phyloP scores from a whole-genome alignment of 306 rosid genomes.

The Acmispon strigosus region DNA sequence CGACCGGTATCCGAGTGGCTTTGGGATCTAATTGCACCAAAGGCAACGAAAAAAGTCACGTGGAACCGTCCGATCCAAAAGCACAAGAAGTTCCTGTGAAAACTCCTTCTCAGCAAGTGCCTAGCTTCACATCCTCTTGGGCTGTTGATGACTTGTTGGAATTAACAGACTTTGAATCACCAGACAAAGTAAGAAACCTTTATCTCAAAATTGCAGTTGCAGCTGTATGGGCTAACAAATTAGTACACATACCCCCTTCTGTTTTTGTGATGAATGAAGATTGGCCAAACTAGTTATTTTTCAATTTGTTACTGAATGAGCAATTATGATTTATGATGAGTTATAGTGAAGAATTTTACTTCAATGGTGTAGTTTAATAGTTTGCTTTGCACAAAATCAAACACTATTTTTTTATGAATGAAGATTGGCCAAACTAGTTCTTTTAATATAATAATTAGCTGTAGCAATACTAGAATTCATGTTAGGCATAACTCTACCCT shows the following conservation, averaged over 20 bases:
- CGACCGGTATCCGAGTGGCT: constrained; percentile 91
- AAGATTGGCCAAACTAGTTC: not conserved
- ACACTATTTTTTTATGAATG: not conserved
- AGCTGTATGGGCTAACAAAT: not conserved
- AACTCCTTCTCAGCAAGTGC: constrained; percentile 43
- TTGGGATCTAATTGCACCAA: constrained; percentile 51
- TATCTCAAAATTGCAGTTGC: not conserved
- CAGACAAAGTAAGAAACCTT: constrained; percentile 51
- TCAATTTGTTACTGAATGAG: not conserved
- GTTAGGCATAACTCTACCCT: too few relatives aligned
- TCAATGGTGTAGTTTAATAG: not conserved
- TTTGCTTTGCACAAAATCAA: not conserved
- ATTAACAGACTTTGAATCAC: constrained; percentile 55
- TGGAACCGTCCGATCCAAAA: constrained; percentile 63
- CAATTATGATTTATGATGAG: not conserved
- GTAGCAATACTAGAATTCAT: too few relatives aligned
- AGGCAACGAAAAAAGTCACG: constrained; percentile 36
- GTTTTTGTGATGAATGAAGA: not conserved
- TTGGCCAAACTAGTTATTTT: not conserved
- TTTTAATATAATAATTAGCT: not conserved
- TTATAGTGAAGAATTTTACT: not conserved
- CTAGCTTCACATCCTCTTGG: constrained; percentile 63
- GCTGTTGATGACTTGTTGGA: constrained; percentile 81
- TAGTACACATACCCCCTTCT: not conserved
- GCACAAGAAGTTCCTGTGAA: constrained; percentile 41